Evolutionary conservation across 2,329 filamentous ascomycete species (phyloP).

Genomic region (Neofusicoccum sp.): DNA sequence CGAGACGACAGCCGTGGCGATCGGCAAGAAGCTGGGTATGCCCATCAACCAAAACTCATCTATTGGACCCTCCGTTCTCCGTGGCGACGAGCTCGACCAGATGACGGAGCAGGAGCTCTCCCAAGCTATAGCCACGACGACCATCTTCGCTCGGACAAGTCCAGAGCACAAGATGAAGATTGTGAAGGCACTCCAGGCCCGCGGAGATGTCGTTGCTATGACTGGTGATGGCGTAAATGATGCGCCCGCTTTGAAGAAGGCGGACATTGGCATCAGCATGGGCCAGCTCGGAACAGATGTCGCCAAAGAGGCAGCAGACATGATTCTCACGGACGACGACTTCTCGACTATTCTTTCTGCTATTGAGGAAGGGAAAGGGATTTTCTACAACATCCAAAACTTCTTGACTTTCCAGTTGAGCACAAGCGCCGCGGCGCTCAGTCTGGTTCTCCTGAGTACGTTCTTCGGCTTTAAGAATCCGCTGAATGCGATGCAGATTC

Average conservation of each 20-base stretch:
- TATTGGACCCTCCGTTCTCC: constrained; percentile 68
- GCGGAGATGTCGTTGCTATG: constrained; percentile 97
- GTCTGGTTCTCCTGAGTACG: constrained; percentile 87
- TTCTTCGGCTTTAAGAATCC: constrained; percentile 92
- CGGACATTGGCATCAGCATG: constrained; percentile 98
- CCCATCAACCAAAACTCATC: constrained; percentile 64
- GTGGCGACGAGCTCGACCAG: constrained; percentile 86
- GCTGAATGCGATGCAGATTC: constrained; percentile 97
- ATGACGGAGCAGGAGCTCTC: constrained; percentile 86
- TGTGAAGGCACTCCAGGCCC: constrained; percentile 81
- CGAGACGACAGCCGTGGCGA: constrained; percentile 89
- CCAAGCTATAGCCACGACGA: constrained; percentile 80
- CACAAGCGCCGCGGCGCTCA: constrained; percentile 90
- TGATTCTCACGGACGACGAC: constrained; percentile 87
- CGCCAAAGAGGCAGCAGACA: constrained; percentile 92
- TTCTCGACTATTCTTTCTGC: constrained; percentile 89
- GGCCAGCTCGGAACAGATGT: constrained; percentile 92
- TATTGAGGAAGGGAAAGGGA: constrained; percentile 98
- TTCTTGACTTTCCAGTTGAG: constrained; percentile 98
- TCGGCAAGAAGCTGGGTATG: constrained; percentile 95
- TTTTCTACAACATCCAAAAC: constrained; percentile 99
- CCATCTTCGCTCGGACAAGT: constrained; percentile 92
- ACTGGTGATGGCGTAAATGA: constrained; percentile 98
- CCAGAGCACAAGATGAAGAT: constrained; percentile 99
- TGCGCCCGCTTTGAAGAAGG: constrained; percentile 92